Base-by-base conservation (phyloP, 2,329 filamentous ascomycete genomes). In the Fusarium pseudoanthophilum region DNA sequence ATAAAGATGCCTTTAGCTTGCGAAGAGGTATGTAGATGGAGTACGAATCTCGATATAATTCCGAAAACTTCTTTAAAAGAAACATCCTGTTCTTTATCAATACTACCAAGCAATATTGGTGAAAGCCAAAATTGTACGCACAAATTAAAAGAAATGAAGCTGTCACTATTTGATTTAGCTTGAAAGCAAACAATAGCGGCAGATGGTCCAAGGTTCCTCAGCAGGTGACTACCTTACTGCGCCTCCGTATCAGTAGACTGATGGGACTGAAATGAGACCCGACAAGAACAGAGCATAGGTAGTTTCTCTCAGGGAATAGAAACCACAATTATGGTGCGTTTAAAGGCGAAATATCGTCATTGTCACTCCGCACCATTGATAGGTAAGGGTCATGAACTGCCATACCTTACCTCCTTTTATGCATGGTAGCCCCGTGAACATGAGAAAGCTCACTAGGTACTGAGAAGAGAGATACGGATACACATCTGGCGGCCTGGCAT, bases 341-440 rank as follows among this genome's bases (percentile, higher is more conserved):
- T 24, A 36, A 52, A 30, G 36, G 40, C 49, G 26, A 51, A 43
- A 65, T 55, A 36, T 58, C 30, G 56, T 64, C 55, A 74, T 60
- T 56, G 39, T 32, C 66, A 55, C 51, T 43, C 49, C 42, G 37
- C 48, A 51, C 65, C 57, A 60, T 53, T 40, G 32, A 37, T 48
- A 51, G 37, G 42, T 32, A 57, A 64, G 52, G 36, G 56, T 49
- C 30, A 40, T 26, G 13, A 59, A 60, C 28, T 52, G 45, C 36
- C 21, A 26, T 48, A 24, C 26, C 30, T 26, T 48, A 24, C 26
- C 30, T 26, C 21, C 21, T 26, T 28, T 60, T n/a, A n/a, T 34
- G 24, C 34, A 16, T 43, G 30, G 14, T 36, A 34, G 40, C 26
- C 26, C 20, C 30, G 24, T 30, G 24, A 37, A 39, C 28, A 21